Conservation (phyloP, 345 rosid species). For the Arabidopsis thaliana region DNA sequence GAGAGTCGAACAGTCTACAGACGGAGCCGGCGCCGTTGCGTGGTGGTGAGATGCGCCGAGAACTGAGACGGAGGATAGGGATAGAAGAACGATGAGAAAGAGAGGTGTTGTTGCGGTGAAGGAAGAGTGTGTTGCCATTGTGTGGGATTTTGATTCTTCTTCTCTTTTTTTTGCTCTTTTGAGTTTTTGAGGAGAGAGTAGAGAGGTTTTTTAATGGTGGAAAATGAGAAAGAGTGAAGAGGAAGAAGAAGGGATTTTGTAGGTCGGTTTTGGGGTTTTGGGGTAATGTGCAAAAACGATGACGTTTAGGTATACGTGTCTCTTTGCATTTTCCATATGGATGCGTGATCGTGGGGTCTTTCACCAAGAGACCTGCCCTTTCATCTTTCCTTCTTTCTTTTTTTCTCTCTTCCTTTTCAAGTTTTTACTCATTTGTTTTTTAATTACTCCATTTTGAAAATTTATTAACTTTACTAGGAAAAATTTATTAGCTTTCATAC, state of each 20-base stretch:
- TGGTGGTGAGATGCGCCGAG: conserved; percentile 42
- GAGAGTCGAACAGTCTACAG: conserved; percentile 47
- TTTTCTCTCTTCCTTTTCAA: neutral
- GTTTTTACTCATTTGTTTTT: neutral
- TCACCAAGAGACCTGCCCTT: conserved; percentile 35
- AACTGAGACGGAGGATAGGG: conserved; percentile 13
- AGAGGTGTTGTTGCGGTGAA: neutral
- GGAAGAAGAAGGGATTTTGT: conserved; percentile 1
- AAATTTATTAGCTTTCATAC: conserved; percentile 16
- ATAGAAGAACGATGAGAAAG: conserved; percentile 16
- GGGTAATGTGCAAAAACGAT: conserved; percentile 23
- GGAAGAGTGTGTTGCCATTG: conserved; percentile 16
- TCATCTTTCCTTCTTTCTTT: conserved; percentile 33
- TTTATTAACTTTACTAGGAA: neutral
- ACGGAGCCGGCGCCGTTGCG: conserved; percentile 39
- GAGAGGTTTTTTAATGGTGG: conserved; percentile 1
- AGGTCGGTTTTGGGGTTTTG: conserved; percentile 36
- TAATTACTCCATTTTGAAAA: neutral
- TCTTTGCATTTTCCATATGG: conserved; percentile 32
- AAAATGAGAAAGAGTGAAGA: conserved; percentile 5
- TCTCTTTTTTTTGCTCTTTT: neutral
- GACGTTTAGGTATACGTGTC: conserved; percentile 47
- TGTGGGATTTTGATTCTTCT: neutral
- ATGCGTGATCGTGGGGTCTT: conserved; percentile 45
- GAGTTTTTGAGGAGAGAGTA: neutral